A percentile compares a stretch with the other conserved stretches of the same genome.
Evolutionary conservation across 495 filamentous ascomycete genomes (phyloP).

Genomic region (Platismatia glauca): DNA sequence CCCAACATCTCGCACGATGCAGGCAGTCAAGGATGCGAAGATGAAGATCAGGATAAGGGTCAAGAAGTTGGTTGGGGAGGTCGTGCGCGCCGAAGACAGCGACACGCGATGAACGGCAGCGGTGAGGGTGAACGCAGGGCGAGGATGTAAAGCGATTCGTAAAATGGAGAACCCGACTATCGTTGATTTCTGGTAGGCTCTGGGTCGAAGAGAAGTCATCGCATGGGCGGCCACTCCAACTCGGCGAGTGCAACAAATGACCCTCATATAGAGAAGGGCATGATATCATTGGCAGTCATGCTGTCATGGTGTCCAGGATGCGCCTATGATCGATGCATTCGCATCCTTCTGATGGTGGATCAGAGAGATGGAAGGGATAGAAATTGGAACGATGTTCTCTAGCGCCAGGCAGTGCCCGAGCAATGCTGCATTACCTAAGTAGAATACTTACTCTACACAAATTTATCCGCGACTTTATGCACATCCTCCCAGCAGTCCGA

Average conservation of each 20-base stretch:
- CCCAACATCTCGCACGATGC: constrained; percentile 16
- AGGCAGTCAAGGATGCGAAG: neutral
- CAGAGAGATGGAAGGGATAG: neutral
- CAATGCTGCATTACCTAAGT: neutral
- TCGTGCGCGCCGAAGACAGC: constrained; percentile 3
- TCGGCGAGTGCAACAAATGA: neutral
- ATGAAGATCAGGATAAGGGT: neutral
- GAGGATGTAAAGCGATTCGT: neutral
- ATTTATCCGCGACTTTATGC: constrained; percentile 1
- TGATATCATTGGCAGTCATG: neutral
- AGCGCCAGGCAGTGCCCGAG: constrained; percentile 4
- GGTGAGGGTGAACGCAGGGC: neutral
- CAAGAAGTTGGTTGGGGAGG: neutral
- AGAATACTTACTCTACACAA: too few species aligned
- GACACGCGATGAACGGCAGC: neutral
- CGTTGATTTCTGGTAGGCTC: constrained; percentile 5
- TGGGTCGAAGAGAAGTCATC: neutral
- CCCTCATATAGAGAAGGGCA: neutral
- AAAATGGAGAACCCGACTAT: neutral
- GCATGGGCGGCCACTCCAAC: neutral
- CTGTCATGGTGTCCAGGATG: neutral
- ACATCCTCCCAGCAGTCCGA: neutral
- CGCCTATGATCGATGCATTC: neutral
- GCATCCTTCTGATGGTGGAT: neutral
- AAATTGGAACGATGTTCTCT: neutral